Evolutionary conservation across 176 grass and related monocot genomes (phyloP), one percentile per base, ranked within the genome.

Genomic region (Typha latifolia): DNA sequence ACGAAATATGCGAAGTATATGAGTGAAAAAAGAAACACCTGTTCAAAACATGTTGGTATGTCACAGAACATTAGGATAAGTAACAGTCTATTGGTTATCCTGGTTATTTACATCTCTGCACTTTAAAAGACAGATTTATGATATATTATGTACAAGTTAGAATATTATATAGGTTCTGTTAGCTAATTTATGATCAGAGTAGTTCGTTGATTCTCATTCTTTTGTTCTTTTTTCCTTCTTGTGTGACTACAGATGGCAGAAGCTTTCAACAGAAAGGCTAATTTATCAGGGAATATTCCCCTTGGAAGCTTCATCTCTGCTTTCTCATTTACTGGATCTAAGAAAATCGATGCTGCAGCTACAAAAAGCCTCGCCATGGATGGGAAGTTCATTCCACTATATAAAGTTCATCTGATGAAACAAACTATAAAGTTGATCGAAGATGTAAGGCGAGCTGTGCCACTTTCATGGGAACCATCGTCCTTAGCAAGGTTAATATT

Each of bases 321-420:
- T 66, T 90, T 85, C 67, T 74, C 76, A 61, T 85, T 90, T 68
- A 85, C 56, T 66, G 87, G 82, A 61, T 90, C 68, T 22, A 82
- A 77, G 68, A 90, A 80, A 82, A 66, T 69, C 14, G 79, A 90
- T 82, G 80, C 79, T n/a, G 47, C 61, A 61, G 51, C 79, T 31
- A 90, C 82, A 27, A 85, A 85, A 65, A 79, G 68, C 65, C 79
- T 90, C 56, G 82, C 75, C 57, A 69, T 80, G 69, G 79, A 82
- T 26, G 76, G 82, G 15, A 85, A 70, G 34, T 70, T 69, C 19
- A 57, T 85, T 34, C 72, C 82, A 63, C 79, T 90, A 43, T 82
- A 50, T 57, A 73, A 80, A 66, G 67, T 85, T 59, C 72, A 79
- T 20, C 68, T 90, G 47, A 61, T 66, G 9, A 74, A 14, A 12